Percentiles rank a stretch among this genome's conserved stretches.
These are phyloP conservation scores for Pichia norvegensis DNA, from an alignment of 1,139 yeast genomes.

Conservation along the genomic window DNA sequence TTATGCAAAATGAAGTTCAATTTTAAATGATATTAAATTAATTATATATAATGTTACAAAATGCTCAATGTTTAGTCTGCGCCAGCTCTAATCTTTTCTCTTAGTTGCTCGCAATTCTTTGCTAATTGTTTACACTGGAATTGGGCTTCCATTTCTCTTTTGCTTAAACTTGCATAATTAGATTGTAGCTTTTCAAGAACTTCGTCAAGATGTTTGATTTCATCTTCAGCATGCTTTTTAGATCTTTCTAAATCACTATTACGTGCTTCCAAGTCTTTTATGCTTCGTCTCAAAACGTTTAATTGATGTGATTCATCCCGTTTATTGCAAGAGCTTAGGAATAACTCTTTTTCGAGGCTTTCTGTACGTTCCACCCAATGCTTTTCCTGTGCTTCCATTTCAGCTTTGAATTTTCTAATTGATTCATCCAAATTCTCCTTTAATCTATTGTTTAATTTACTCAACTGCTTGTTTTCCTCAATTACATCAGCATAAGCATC, in stretches of 20 bases:
- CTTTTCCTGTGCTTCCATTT: slow-evolving; percentile 31
- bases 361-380: slow-evolving; percentile 31
- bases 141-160: slow-evolving; percentile 37
- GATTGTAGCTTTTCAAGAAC: slow-evolving; percentile 32
- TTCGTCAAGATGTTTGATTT: slow-evolving; percentile 25
- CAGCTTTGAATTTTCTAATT: slow-evolving; percentile 22
- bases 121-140: slow-evolving; percentile 37
- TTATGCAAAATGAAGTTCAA: background rate
- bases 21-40: background rate
- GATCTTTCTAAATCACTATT: slow-evolving; percentile 24
- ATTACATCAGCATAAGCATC: slow-evolving; percentile 24
- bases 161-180: slow-evolving; percentile 34
- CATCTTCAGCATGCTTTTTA: slow-evolving; percentile 25
- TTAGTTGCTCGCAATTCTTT: slow-evolving; percentile 44
- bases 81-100: slow-evolving; percentile 32
- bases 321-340: slow-evolving; percentile 28
- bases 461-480: slow-evolving; percentile 32
- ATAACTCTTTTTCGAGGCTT: slow-evolving; percentile 30
- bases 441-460: slow-evolving; percentile 31
- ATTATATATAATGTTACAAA: too few relatives aligned
- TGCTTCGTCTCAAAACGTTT: slow-evolving; percentile 31
- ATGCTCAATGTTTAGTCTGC: background rate
- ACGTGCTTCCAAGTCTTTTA: slow-evolving; percentile 27
- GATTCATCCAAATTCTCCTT: slow-evolving; percentile 26
- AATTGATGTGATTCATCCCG: slow-evolving; percentile 35